A percentile compares a stretch with the other conserved stretches of the same genome.
Conservation (phyloP, 192 early-diverging fungal species). For the Lobulomyces angularis region DNA sequence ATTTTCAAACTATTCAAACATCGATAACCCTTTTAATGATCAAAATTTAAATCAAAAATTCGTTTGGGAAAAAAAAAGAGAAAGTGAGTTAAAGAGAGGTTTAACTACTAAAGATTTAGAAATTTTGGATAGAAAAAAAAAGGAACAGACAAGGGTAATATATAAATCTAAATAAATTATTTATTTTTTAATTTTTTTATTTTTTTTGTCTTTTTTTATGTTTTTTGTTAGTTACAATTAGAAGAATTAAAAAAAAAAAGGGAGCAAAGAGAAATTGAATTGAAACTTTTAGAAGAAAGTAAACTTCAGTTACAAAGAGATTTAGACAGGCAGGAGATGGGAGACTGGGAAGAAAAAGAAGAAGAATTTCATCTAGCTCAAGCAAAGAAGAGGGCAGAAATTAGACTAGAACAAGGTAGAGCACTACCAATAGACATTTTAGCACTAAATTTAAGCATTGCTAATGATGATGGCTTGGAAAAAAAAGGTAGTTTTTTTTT, state of each 20-base stretch:
- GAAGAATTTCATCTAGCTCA: conserved; percentile 89
- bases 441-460: conserved; percentile 77
- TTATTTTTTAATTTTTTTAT: conserved; percentile 3
- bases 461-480: conserved; percentile 54
- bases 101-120: conserved; percentile 42
- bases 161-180: not conserved
- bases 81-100: conserved; percentile 58
- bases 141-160: conserved; percentile 39
- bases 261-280: conserved; percentile 70
- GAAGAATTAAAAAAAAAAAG: conserved; percentile 69
- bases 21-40: conserved; percentile 74
- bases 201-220: not conserved
- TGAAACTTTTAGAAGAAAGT: conserved; percentile 70
- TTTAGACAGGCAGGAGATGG: conserved; percentile 71
- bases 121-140: conserved; percentile 38
- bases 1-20: conserved; percentile 48
- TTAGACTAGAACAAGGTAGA: conserved; percentile 73
- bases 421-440: conserved; percentile 87
- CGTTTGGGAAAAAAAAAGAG: conserved; percentile 87
- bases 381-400: conserved; percentile 81
- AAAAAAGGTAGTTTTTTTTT: too few relatives aligned
- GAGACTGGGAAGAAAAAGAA: conserved; percentile 92
- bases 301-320: conserved; percentile 62
- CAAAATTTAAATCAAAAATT: conserved; percentile 71
- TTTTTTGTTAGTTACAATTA: conserved; percentile 46